These are phyloP conservation scores for Pythium monospermum DNA, from an alignment of 352 stramenopile species.

Conservation along the genomic window DNA sequence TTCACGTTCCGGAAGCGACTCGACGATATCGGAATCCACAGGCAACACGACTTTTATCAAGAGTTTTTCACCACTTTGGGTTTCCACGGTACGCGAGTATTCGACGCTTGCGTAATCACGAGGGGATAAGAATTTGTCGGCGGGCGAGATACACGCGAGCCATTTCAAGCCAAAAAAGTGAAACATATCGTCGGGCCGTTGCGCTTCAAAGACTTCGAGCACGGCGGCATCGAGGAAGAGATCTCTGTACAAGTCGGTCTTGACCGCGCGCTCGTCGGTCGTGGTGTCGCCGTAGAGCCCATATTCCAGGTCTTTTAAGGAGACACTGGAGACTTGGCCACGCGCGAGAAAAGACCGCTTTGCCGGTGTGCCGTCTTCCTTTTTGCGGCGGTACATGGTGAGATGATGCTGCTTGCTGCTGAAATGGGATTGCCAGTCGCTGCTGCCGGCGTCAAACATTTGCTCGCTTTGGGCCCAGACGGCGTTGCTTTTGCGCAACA, in stretches of 20 bases:
- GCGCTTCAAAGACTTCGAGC: conserved; percentile 52
- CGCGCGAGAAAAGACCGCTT: conserved; percentile 41
- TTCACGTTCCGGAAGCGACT: conserved; percentile 27
- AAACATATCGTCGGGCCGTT: conserved; percentile 58
- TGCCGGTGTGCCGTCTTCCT: conserved; percentile 15
- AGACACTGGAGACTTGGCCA: conserved; percentile 47
- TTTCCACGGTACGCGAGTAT: conserved; percentile 45
- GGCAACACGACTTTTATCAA: conserved; percentile 61
- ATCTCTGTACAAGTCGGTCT: conserved; percentile 52
- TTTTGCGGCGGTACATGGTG: conserved; percentile 44
- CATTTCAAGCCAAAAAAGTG: conserved; percentile 78
- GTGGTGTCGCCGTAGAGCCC: conserved; percentile 69
- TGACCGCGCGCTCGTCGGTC: conserved; percentile 52
- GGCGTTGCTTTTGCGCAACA: conserved; percentile 32
- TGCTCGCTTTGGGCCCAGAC: conserved; percentile 18
- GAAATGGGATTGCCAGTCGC: conserved; percentile 53
- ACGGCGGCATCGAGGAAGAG: conserved; percentile 68
- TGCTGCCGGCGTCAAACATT: conserved; percentile 51
- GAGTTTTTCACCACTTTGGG: conserved; percentile 38
- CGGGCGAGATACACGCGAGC: conserved; percentile 43
- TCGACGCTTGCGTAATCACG: conserved; percentile 62
- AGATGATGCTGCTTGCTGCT: conserved; percentile 37
- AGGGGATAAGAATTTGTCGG: conserved; percentile 47
- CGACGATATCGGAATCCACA: conserved; percentile 44
- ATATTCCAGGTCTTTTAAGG: conserved; percentile 63